Evolutionary conservation across 129 eudicot species (phyloP), one percentile per base, ranked within the genome.

Genomic region (Scalesia atractyloides): DNA sequence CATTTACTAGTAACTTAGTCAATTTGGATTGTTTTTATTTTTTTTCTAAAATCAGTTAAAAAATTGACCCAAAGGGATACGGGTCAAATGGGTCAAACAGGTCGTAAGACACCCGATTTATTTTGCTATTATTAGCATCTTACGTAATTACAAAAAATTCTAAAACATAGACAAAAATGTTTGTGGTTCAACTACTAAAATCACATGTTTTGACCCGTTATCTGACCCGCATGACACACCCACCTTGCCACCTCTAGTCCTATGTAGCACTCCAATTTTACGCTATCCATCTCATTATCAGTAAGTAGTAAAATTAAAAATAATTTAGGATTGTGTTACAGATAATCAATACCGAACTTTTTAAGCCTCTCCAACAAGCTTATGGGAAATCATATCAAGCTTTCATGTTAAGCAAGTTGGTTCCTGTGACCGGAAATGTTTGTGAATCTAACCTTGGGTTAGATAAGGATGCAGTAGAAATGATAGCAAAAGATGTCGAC

Each of bases 341-440:
- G 98, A 87, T 93, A 52, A 80, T 89, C 41, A 86, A 88, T 51
- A 69, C 93, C 1, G 96, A 90, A 60, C 95, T 94, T 64, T 90
- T 94, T 84, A 84, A 84, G 84, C 80, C 87, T 66, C 96, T 94
- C 62, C 88, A 83, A 78, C 86, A 90, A 84, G 85, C 72, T 46
- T 79, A 94, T 71, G 98, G 98, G 19, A 88, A 88, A 64, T 90
- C 97, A 0, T 94, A 90, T 57, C 88, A 87, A 58, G 63, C 84
- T 63, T 94, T 87, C 89, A 94, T 94, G 97, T 64, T 84, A 87
- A 88, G 97, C 84, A 94, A 94, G 82, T 64, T 94, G 69, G 81
- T 94, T 75, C 98, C 97, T 22, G 96, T 94, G 59, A 80, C 74
- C 47, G 98, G 98, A 37, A 90, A 94, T 85, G 90, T 94, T 58